These are phyloP conservation scores for Russula sp. DNA, from an alignment of 768 basidiomycete genomes.

Conservation along the genomic window DNA sequence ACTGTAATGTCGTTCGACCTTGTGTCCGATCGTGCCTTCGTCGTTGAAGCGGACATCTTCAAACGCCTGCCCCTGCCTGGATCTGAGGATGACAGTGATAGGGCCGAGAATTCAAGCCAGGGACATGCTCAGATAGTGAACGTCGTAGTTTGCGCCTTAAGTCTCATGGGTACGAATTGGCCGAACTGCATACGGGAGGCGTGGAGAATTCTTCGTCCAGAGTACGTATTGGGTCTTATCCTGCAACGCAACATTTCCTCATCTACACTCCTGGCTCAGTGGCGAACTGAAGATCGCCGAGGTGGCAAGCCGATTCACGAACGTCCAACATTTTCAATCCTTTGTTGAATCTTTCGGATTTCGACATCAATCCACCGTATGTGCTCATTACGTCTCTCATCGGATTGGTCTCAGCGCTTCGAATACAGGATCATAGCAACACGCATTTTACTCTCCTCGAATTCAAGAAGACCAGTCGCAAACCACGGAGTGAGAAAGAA, in stretches of 20 bases:
- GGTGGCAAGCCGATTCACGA: conserved; percentile 77
- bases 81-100: conserved; percentile 41
- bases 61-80: conserved; percentile 79
- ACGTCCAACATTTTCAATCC: conserved; percentile 58
- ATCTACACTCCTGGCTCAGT: conserved; percentile 33
- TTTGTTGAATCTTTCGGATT: conserved; percentile 70
- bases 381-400: conserved; percentile 3
- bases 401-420: not conserved
- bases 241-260: conserved; percentile 1
- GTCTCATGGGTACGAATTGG: conserved; percentile 98
- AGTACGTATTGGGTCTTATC: conserved; percentile 44
- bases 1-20: conserved; percentile 77
- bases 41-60: conserved; percentile 89
- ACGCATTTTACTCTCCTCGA: conserved; percentile 83
- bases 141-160: conserved; percentile 88
- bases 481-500: conserved; percentile 46
- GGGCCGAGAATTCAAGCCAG: conserved; percentile 31
- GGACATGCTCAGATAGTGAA: conserved; percentile 79
- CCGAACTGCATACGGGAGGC: conserved; percentile 83
- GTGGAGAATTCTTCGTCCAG: conserved; percentile 77
- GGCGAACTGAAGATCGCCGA: conserved; percentile 86
- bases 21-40: conserved; percentile 64
- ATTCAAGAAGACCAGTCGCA: conserved; percentile 57
- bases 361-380: conserved; percentile 60
- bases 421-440: conserved; percentile 64